Conservation (phyloP, 2,329 filamentous ascomycete genomes). For the Paecilomyces sp. region DNA sequence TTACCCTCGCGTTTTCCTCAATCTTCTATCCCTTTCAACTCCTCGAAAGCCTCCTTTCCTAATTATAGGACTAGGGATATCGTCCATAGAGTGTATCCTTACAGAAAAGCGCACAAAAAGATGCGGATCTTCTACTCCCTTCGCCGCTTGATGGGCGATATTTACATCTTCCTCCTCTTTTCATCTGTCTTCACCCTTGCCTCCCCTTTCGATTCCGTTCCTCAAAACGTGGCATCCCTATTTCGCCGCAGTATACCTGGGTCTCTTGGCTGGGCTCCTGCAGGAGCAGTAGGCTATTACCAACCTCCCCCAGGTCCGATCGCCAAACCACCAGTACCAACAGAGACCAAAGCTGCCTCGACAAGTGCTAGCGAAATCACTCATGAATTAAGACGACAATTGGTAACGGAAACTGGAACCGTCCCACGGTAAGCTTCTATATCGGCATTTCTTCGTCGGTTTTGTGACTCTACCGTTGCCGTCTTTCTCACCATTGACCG, state of each 20-base stretch:
- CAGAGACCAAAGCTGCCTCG: not conserved
- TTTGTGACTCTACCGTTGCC: too few relatives aligned
- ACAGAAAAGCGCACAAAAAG: not conserved
- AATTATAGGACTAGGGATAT: not conserved
- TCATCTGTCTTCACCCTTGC: constrained; percentile 6
- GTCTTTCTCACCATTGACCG: too few relatives aligned
- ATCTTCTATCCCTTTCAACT: not conserved
- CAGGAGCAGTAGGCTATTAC: constrained; percentile 14
- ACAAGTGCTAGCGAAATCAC: constrained; percentile 1
- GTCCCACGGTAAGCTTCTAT: constrained; percentile 1
- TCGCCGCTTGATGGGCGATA: constrained; percentile 2
- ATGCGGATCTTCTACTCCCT: not conserved
- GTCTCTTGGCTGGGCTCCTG: constrained; percentile 12
- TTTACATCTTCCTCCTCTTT: constrained; percentile 6
- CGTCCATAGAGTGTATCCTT: not conserved
- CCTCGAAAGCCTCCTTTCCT: not conserved
- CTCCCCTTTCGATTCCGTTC: constrained; percentile 4
- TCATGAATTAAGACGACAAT: constrained; percentile 3
- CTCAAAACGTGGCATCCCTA: not conserved
- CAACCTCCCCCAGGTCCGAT: constrained; percentile 11
- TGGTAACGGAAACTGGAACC: not conserved
- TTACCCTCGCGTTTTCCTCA: not conserved
- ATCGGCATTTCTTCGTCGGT: not conserved
- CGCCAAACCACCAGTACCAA: constrained; percentile 2
- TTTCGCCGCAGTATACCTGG: constrained; percentile 12